Conservation (phyloP, 306 rosid genomes). For the Begonia loranthoides region DNA sequence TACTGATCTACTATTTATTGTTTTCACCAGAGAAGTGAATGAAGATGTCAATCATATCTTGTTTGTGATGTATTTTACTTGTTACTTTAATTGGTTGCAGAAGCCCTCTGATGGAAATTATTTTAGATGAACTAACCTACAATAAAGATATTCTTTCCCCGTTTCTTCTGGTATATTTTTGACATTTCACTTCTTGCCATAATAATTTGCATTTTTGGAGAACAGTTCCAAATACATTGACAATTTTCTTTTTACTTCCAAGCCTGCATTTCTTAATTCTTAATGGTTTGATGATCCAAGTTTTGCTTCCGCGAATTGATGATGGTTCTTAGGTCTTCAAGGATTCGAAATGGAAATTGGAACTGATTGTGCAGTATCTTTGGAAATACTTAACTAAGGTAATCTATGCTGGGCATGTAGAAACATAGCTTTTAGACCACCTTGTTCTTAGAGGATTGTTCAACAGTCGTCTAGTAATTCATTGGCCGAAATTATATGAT, state of each 20-base stretch:
- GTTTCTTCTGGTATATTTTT: slow-evolving; percentile 57
- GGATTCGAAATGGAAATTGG: slow-evolving; percentile 78
- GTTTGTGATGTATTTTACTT: slow-evolving; percentile 7
- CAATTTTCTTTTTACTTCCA: slow-evolving; percentile 3
- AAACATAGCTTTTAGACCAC: not conserved
- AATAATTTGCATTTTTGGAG: not conserved
- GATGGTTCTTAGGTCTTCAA: slow-evolving; percentile 36
- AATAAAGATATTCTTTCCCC: slow-evolving; percentile 27
- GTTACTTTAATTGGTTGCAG: slow-evolving; percentile 35
- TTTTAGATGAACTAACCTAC: slow-evolving; percentile 75
- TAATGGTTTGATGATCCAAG: slow-evolving; percentile 1
- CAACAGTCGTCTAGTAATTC: no score
- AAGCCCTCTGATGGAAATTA: slow-evolving; percentile 56
- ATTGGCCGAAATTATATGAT: not conserved
- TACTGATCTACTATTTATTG: not conserved
- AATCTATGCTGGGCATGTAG: not conserved
- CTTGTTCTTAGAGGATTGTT: not conserved
- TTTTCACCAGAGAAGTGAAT: no score
- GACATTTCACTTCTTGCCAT: slow-evolving; percentile 5
- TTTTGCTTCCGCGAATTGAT: slow-evolving; percentile 16
- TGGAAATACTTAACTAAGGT: slow-evolving; percentile 79
- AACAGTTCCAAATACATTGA: no score
- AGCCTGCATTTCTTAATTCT: not conserved
- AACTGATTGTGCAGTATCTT: slow-evolving; percentile 59
- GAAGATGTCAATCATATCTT: not conserved